Evolutionary conservation across 352 stramenopile species (phyloP), one percentile per base, ranked within the genome.

Genomic region (Elongisporangium prolatum): DNA sequence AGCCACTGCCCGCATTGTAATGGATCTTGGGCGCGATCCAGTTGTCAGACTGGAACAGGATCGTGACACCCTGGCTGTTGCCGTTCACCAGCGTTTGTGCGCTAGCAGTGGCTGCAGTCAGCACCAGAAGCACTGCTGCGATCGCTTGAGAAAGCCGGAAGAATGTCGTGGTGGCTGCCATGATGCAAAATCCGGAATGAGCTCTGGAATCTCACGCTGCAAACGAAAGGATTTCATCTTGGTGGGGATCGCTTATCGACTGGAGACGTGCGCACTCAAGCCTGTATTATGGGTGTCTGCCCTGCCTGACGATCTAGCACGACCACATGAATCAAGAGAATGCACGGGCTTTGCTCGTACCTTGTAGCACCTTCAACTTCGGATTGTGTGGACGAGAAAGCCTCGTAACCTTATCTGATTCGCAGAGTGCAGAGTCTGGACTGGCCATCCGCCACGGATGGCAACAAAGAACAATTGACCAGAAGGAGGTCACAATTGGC

Each of bases 21-120:
- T 68, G 62, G 44, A 68, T 64, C 10, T 59, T 54, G 22, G 62
- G 62, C 48, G 52, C 21, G 7, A 56, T 48, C 62, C 62, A 65
- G 52, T 38, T 57, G 21, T 60, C 51, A 2, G 62, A 61, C 37
- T 64, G 56, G 53, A 59, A 68, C 25, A 68, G 57, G 17, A 68
- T 51, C 21, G 55, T 52, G 20, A 68, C 44, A 21, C 61, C 61
- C 2, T 48, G 24, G 28, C 57, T 54, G 20, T 52, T 47, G 48
- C 21, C 48, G 16, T 60, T 57, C 25, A 57, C 34, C 3, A 50
- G 28, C 14, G 34, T 57, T 34, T 57, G 52, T 1, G 52, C 52
- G 14, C n/a, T 16, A 8, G 52, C n/a, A 2, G 25, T 13, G 11
- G 22, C 21, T 40, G 25, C 21, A 17, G 37, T 14, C n/a, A 55